Base-by-base conservation (phyloP, 2,329 filamentous ascomycete genomes). In the Penicillium hordei region DNA sequence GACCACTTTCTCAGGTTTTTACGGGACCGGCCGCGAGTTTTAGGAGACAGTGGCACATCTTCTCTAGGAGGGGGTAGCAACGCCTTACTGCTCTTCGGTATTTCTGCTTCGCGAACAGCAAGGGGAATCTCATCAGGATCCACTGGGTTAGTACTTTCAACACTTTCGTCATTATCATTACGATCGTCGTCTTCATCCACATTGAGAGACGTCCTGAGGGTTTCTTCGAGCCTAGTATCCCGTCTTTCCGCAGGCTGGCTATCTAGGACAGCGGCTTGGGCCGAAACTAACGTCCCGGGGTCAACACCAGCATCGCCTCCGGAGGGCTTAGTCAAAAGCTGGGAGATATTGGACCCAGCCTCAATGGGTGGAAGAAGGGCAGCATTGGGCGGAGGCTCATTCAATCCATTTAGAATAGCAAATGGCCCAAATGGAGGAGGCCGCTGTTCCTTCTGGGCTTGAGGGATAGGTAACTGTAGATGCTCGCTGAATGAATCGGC, bases 331-430 rank as follows among this genome's bases (percentile, higher is more conserved):
- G 68, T 73, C 39, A 77, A 58, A 48, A 76, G 71, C 33, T 72
- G 69, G 4, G 72, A 68, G 29, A 75, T 71, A 13, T 72, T 62
- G 44, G 57, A 72, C 29, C 81, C 80, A 31, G 81, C 77, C 62
- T 82, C 83, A 54, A 88, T 88, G 4, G 83, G 83, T 6, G 85
- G 85, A 48, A 87, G 81, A 7, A 87, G 71, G 13, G 82, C 80
- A 45, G 83, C 83, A 68, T 86, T 82, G 9, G 84, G 84, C 15
- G 85, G 85, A 3, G 85, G 85, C 60, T 88, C 84, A 70, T 87
- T 84, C 43, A 88, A 71, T 8, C 84, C 84, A 65, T 85, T 85
- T 12, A 88, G 71, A 59, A 80, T 79, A 44, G 78, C 76, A 62
- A 80, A 75, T 25, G 77, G 74, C 25, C 76, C 72, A 64, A 79